phyloP scores from a whole-genome alignment of 768 basidiomycete genomes.

The Lentinula guzmanii region DNA sequence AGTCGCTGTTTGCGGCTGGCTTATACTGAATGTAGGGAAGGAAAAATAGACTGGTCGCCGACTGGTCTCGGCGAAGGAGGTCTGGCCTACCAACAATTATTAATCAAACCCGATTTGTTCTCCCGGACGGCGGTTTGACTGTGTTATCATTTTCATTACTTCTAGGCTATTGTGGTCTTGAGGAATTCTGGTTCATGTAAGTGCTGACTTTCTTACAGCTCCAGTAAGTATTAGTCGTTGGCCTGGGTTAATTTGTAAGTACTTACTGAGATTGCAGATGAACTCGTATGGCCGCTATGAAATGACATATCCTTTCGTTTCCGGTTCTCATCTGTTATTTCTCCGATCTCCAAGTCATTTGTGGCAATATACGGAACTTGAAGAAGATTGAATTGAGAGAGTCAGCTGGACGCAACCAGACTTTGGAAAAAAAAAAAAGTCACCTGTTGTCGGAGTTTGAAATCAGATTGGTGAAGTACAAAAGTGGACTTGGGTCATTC shows the following conservation, averaged over 20 bases:
- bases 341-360: neutral
- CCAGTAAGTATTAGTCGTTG: too few relatives aligned
- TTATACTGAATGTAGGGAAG: neutral
- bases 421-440: neutral
- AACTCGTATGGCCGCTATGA: neutral
- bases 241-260: neutral
- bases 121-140: too few relatives aligned
- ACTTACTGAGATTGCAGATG: neutral
- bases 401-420: conserved; percentile 1
- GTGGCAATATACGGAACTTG: neutral
- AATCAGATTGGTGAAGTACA: conserved; percentile 12
- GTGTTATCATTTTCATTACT: too few relatives aligned
- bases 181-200: too few relatives aligned
- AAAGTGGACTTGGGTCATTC: neutral
- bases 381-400: neutral
- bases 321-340: neutral
- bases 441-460: neutral
- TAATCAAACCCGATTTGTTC: too few relatives aligned
- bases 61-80: neutral
- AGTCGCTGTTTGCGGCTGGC: too few relatives aligned
- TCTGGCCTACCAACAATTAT: neutral
- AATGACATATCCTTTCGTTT: neutral
- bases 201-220: too few relatives aligned
- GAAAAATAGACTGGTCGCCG: neutral
- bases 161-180: too few relatives aligned